Percentiles rank a stretch among this genome's conserved stretches.
Evolutionary conservation across 768 basidiomycete genomes (phyloP).

Genomic region (Mycena indigotica): DNA sequence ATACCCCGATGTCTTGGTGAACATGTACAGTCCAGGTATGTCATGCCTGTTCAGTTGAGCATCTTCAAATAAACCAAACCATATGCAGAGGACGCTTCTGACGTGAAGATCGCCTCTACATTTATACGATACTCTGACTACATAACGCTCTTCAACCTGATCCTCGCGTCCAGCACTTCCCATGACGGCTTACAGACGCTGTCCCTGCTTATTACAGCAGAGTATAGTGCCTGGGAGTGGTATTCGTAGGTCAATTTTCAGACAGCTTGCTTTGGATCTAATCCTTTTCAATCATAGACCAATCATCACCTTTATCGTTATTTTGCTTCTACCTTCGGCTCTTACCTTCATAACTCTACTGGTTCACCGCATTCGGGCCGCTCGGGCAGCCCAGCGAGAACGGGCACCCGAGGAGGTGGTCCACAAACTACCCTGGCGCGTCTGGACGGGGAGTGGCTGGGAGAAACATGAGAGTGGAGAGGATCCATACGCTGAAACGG

Average conservation of each 20-base stretch:
- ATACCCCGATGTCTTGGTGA: conserved; percentile 75
- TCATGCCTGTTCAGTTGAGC: conserved; percentile 16
- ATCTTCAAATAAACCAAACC: conserved; percentile 15
- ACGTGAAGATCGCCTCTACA: conserved; percentile 81
- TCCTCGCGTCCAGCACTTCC: conserved; percentile 73
- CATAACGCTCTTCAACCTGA: conserved; percentile 64
- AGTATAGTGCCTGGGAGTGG: conserved; percentile 89
- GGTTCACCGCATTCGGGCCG: conserved; percentile 82
- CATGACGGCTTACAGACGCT: conserved; percentile 77
- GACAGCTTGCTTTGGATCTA: conserved; percentile 13
- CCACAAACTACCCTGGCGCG: conserved; percentile 74
- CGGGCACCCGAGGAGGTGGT: conserved; percentile 84
- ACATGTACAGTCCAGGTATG: conserved; percentile 91
- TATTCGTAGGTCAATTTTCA: conserved; percentile 67
- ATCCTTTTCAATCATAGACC: conserved; percentile 49
- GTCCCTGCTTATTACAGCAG: conserved; percentile 74
- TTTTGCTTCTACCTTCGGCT: conserved; percentile 86
- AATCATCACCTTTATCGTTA: conserved; percentile 82
- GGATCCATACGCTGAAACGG: conserved; percentile 32
- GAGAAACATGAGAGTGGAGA: conserved; percentile 67
- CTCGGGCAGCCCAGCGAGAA: conserved; percentile 80
- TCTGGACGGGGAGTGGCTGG: conserved; percentile 81
- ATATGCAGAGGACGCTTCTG: conserved; percentile 88
- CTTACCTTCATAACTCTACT: conserved; percentile 89
- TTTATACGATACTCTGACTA: conserved; percentile 90